A percentile compares a stretch with the other conserved stretches of the same genome.
These are phyloP conservation scores for Podaxis sp. DNA, from an alignment of 768 basidiomycete genomes.

Conservation along the genomic window DNA sequence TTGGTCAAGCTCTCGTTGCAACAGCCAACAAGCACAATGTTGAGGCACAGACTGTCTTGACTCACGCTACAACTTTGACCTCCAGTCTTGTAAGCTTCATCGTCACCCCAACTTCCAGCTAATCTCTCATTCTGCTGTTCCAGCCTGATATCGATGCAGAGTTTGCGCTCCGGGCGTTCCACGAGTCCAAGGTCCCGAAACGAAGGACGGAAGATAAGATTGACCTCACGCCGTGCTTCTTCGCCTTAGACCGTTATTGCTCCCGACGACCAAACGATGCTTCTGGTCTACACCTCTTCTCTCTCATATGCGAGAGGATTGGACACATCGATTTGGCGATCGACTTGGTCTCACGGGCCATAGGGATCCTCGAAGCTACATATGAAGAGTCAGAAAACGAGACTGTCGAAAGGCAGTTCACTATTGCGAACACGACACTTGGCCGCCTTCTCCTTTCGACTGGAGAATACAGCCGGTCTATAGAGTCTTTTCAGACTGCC, in stretches of 20 bases:
- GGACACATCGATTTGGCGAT: constrained; percentile 66
- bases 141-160: constrained; percentile 85
- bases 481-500: constrained; percentile 71
- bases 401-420: constrained; percentile 74
- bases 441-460: constrained; percentile 73
- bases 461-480: constrained; percentile 56
- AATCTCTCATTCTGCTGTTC: constrained; percentile 5
- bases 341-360: constrained; percentile 58
- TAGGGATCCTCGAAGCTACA: constrained; percentile 72
- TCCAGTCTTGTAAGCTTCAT: constrained; percentile 52
- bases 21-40: constrained; percentile 51
- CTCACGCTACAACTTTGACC: constrained; percentile 67
- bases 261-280: constrained; percentile 67
- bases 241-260: constrained; percentile 76
- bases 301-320: constrained; percentile 82
- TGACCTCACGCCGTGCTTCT: constrained; percentile 73
- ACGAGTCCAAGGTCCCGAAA: constrained; percentile 21
- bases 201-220: constrained; percentile 30
- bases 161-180: constrained; percentile 63
- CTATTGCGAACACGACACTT: constrained; percentile 78
- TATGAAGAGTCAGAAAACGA: constrained; percentile 90
- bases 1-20: constrained; percentile 82
- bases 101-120: background rate
- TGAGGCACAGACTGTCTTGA: constrained; percentile 69
- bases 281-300: constrained; percentile 78